Evolutionary conservation across 768 basidiomycete species (phyloP).

Genomic region (Agaricus sinodeliciosus): DNA sequence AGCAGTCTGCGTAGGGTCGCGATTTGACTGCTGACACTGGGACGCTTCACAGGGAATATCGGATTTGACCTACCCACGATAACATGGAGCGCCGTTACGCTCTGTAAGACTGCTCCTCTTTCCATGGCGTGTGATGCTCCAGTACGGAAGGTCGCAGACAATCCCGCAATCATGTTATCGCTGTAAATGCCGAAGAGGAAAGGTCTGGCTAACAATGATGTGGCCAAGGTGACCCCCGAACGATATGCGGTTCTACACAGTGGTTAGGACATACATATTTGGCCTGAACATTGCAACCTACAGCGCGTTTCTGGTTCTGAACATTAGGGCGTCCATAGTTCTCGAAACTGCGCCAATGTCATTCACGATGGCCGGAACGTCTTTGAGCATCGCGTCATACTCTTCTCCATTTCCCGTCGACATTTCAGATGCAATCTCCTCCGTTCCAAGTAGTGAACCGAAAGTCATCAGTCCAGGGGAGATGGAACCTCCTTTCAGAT

Average conservation of each 20-base stretch:
- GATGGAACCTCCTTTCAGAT: slow-evolving; percentile 65
- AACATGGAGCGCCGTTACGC: slow-evolving; percentile 59
- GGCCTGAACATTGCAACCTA: slow-evolving; percentile 28
- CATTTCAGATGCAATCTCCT: slow-evolving; percentile 67
- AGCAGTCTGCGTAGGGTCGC: slow-evolving; percentile 57
- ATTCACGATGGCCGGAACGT: slow-evolving; percentile 39
- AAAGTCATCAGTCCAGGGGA: slow-evolving; percentile 59
- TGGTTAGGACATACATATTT: slow-evolving; percentile 3
- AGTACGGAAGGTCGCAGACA: slow-evolving; percentile 58
- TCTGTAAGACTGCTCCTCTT: slow-evolving; percentile 52
- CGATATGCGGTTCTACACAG: slow-evolving; percentile 51
- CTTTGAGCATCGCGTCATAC: slow-evolving; percentile 44
- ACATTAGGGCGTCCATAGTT: slow-evolving; percentile 67
- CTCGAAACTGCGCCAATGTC: slow-evolving; percentile 48
- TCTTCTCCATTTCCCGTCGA: slow-evolving; percentile 60
- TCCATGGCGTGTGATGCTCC: slow-evolving; percentile 53
- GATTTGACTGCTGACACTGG: slow-evolving; percentile 64
- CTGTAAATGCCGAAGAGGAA: slow-evolving; percentile 28
- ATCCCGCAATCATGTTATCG: slow-evolving; percentile 46
- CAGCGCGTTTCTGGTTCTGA: slow-evolving; percentile 69
- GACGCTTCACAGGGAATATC: slow-evolving; percentile 17
- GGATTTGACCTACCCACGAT: slow-evolving; percentile 37
- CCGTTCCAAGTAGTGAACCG: slow-evolving; percentile 68
- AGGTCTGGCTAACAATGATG: slow-evolving; percentile 41
- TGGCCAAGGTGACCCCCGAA: slow-evolving; percentile 58